phyloP scores from a whole-genome alignment of 345 rosid genomes.

The Citrus reticulata region DNA sequence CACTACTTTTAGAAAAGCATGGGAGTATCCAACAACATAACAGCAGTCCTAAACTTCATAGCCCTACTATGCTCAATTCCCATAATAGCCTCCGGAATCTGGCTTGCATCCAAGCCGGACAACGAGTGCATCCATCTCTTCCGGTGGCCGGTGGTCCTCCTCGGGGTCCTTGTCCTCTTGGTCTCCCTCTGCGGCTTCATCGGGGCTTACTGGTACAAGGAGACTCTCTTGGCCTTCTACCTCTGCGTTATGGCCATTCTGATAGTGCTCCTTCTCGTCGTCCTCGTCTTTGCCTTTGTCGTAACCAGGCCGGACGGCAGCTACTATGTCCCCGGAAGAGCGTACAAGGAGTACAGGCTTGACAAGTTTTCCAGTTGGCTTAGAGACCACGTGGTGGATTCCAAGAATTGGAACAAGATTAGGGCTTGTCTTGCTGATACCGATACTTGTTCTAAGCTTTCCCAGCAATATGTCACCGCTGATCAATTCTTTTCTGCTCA shows the following conservation, averaged over 20 bases:
- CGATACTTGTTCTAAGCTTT: conserved; percentile 58
- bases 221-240: conserved; percentile 75
- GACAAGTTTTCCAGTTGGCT: conserved; percentile 75
- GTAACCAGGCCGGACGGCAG: conserved; percentile 81
- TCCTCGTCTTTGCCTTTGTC: conserved; percentile 73
- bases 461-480: conserved; percentile 46
- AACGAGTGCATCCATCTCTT: conserved; percentile 67
- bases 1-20: conserved; percentile 19
- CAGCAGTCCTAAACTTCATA: conserved; percentile 74
- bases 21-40: conserved; percentile 88
- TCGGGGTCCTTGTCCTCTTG: conserved; percentile 76
- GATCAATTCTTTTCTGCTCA: conserved; percentile 67
- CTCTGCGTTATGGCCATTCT: conserved; percentile 89
- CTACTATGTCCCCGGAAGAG: conserved; percentile 56
- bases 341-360: conserved; percentile 64
- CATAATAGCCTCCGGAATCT: conserved; percentile 77
- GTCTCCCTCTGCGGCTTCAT: conserved; percentile 83
- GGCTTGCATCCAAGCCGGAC: conserved; percentile 86
- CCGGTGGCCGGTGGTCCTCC: conserved; percentile 84
- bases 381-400: conserved; percentile 51
- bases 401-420: conserved; percentile 61
- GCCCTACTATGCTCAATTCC: conserved; percentile 89
- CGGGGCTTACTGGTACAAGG: conserved; percentile 87
- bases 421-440: conserved; percentile 68
- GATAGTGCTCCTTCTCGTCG: conserved; percentile 56